These are phyloP conservation scores for Catunica adiposa DNA, from an alignment of 2,329 filamentous ascomycete genomes.

Conservation along the genomic window DNA sequence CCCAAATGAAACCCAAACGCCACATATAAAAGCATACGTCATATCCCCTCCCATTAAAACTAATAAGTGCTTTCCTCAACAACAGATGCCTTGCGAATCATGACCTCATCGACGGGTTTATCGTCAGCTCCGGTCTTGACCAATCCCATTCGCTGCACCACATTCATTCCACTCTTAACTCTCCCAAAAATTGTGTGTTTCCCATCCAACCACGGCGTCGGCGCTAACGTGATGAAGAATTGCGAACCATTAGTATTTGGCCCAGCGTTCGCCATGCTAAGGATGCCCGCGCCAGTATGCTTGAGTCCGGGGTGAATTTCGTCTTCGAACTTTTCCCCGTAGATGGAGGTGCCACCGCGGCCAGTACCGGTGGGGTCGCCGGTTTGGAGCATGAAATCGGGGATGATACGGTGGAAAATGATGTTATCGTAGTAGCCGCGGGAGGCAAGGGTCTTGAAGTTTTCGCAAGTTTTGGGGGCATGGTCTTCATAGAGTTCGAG, in stretches of 20 bases:
- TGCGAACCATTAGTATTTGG: conserved; percentile 88
- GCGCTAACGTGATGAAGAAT: conserved; percentile 90
- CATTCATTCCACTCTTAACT: conserved; percentile 64
- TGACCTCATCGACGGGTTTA: conserved; percentile 64
- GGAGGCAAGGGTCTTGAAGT: conserved; percentile 65
- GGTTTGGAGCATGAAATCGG: conserved; percentile 90
- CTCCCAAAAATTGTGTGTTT: conserved; percentile 95
- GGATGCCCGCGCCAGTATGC: conserved; percentile 82
- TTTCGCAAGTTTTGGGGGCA: conserved; percentile 75
- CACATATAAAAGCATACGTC: not conserved
- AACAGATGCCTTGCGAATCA: conserved; percentile 56
- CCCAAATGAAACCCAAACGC: not conserved
- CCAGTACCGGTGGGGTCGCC: conserved; percentile 91
- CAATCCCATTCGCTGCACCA: conserved; percentile 76
- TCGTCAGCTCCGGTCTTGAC: conserved; percentile 74
- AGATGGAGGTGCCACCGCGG: conserved; percentile 75
- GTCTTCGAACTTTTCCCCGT: conserved; percentile 85
- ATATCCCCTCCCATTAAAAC: not conserved
- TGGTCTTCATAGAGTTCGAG: conserved; percentile 83
- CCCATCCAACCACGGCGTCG: conserved; percentile 89
- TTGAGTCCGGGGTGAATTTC: conserved; percentile 67
- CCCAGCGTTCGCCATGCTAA: conserved; percentile 92
- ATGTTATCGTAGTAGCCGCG: conserved; percentile 79
- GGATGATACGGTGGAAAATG: conserved; percentile 87
- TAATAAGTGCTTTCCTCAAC: conserved; percentile 6